Evolutionary conservation across 352 stramenopile genomes (phyloP), one percentile per base, ranked within the genome.

Genomic region (Phytophthora capsici): DNA sequence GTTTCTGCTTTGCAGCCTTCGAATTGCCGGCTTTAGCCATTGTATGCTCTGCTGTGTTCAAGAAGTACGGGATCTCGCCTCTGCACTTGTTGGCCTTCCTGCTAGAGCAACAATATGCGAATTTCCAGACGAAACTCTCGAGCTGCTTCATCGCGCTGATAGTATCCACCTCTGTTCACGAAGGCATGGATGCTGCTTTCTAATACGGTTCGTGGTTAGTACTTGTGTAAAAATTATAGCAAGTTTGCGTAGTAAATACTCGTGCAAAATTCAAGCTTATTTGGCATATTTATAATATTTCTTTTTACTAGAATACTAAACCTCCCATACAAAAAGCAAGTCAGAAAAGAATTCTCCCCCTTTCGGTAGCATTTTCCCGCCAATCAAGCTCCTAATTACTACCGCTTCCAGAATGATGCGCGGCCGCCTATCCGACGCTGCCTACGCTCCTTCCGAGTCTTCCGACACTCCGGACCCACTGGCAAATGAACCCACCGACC

Each of bases 101-200:
- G 37, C 44, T 83, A 30, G 71, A 81, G 51, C 67, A 63, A 40
- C 73, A 83, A 46, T 76, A 56, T 28, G 57, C 62, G 32, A 68
- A 55, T 45, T 67, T 76, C 22, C 57, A 71, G 28, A 66, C 55
- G 9, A 76, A 78, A 48, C 55, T 81, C 5, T 46, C 59, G 10
- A 67, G 37, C 14, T 66, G 55, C 34, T 63, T 74, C 32, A 49
- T 81, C 41, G 22, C 38, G 16, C 12, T 66, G 3, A 36, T 52
- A 41, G 57, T 75, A 28, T 64, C 17, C 36, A 55, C 66, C 12
- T 71, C 66, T 0, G 62, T 66, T 25, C 62, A 70, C 9, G 47
- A 70, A 70, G 47, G 63, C 62, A 56, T 56, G 48, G 32, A 56
- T 1, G 28, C 45, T 32, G 32, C 19, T 50, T 50, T 59, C 38